These are phyloP conservation scores for Pleurotus cornucopiae DNA, from an alignment of 768 basidiomycete genomes.

Conservation along the genomic window DNA sequence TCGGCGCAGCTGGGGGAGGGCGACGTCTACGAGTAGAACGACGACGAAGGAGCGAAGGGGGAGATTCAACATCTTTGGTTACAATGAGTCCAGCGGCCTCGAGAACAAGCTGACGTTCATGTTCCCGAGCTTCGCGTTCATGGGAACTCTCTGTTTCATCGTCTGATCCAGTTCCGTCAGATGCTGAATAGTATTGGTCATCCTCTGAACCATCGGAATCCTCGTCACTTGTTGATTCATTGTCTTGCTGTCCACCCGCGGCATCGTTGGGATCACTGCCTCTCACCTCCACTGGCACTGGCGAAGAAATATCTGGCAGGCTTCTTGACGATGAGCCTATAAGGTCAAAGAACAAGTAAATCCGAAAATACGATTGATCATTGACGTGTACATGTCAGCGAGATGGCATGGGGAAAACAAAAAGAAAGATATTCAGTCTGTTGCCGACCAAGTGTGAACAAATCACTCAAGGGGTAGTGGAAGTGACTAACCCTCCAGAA, in stretches of 20 bases:
- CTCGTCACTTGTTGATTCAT: background rate
- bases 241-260: background rate
- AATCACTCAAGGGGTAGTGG: constrained; percentile 48
- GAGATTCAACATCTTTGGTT: constrained; percentile 53
- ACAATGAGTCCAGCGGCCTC: constrained; percentile 86
- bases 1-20: constrained; percentile 50
- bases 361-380: constrained; percentile 21
- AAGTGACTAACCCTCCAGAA: constrained; percentile 83
- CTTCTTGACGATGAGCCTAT: background rate
- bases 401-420: constrained; percentile 29
- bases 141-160: constrained; percentile 43
- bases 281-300: background rate
- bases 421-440: constrained; percentile 82
- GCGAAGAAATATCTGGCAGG: constrained; percentile 1
- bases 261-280: background rate
- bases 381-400: constrained; percentile 42
- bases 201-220: background rate
- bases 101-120: constrained; percentile 78
- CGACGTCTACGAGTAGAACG: constrained; percentile 29
- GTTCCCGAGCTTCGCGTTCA: constrained; percentile 58
- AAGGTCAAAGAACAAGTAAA: constrained; percentile 7
- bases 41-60: constrained; percentile 29
- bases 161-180: constrained; percentile 31
- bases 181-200: constrained; percentile 18
- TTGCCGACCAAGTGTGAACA: constrained; percentile 52